Evolutionary conservation across 2,329 filamentous ascomycete genomes (phyloP).

Genomic region (Xylariaceae sp.): DNA sequence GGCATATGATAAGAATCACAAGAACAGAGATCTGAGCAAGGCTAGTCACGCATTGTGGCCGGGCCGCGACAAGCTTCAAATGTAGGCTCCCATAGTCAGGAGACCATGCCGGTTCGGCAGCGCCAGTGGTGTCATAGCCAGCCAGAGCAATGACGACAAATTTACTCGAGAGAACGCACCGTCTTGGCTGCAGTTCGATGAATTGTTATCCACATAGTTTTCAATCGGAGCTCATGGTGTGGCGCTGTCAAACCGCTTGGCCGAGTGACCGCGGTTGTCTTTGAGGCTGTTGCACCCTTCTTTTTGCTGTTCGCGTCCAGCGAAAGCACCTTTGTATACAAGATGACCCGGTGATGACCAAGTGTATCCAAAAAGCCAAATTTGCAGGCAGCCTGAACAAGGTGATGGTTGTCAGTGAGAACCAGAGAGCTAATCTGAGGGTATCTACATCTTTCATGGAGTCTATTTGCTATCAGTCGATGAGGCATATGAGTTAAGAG

Average conservation of each 20-base stretch:
- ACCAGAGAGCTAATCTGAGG: conserved; percentile 57
- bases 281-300: conserved; percentile 14
- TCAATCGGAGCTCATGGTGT: conserved; percentile 48
- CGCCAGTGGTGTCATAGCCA: conserved; percentile 13
- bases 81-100: conserved; percentile 3
- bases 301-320: conserved; percentile 18
- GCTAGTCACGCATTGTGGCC: conserved; percentile 16
- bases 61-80: conserved; percentile 12
- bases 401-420: conserved; percentile 47
- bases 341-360: conserved; percentile 48
- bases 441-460: conserved; percentile 28
- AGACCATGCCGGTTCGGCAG: conserved; percentile 14
- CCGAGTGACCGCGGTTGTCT: conserved; percentile 19
- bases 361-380: conserved; percentile 54
- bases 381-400: conserved; percentile 47
- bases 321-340: conserved; percentile 21
- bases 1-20: conserved; percentile 33
- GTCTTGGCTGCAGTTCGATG: conserved; percentile 25
- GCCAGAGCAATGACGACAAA: conserved; percentile 31
- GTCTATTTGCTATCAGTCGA: neutral
- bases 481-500: neutral
- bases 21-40: conserved; percentile 53
- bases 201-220: conserved; percentile 42
- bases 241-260: conserved; percentile 22
- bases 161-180: conserved; percentile 22